Base-by-base conservation (phyloP, 768 basidiomycete species). In the Rhodotorula taiwanensis region DNA sequence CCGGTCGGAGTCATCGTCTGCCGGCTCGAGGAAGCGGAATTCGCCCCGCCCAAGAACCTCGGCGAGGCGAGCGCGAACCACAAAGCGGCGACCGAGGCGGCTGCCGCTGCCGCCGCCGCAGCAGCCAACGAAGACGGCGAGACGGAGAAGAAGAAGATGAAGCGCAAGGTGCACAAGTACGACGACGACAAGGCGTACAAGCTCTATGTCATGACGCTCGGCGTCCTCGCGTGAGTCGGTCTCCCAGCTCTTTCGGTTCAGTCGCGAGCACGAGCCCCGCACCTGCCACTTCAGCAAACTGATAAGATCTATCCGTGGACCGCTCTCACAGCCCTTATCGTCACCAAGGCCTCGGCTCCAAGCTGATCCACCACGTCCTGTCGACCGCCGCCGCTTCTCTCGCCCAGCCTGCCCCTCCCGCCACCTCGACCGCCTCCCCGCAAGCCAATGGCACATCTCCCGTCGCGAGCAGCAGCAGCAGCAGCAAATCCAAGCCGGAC, bases 181-280 rank as follows among this genome's bases (percentile, higher is more conserved):
- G 39, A 15, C 14, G 28, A 55, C 14, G 53, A 27, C 0, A 53
- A 51, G 45, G 11, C 25, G 28, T 55, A 51, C 61, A 67, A 62
- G 51, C 76, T 89, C 62, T 93, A 93, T 77, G 80, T 92, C 73
- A 89, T 91, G 86, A 93, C 91, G 53, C 86, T 93, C 85, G 91
- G 89, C 48, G 78, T 93, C 66, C 83, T 93, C 58, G 89, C 88
- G 59, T 77, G 83, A 78, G 43, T 44, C 50, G 30, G 49, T 34
- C 55, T 57, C 28, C 16, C 36, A 9, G 36, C 36, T 16, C 10
- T 39, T 39, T 9, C 36, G 36, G 36, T 16, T 10, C 9, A 39
- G 36, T 16, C n/a, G n/a, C n/a, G n/a, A n/a, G n/a, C n/a, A n/a
- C n/a, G n/a, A n/a, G n/a, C n/a, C n/a, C n/a, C n/a, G n/a, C n/a